These are phyloP conservation scores for Amaranthus cruentus DNA, from an alignment of 148 eudicot genomes.

Conservation along the genomic window DNA sequence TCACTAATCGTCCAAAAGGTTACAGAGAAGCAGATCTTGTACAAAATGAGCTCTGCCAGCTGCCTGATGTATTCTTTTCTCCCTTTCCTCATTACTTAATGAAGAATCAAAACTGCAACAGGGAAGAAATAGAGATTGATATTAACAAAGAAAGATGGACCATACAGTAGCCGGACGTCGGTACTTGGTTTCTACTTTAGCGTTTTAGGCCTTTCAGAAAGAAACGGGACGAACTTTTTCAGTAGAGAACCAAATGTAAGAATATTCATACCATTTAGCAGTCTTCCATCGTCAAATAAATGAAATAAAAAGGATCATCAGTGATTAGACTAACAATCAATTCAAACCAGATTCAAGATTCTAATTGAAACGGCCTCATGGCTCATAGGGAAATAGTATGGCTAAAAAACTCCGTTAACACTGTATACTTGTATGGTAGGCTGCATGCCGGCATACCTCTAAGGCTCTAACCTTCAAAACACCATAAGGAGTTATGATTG, in stretches of 20 bases:
- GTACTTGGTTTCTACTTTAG: no score
- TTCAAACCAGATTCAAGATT: background rate
- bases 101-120: conserved; percentile 71
- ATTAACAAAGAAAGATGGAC: background rate
- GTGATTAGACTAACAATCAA: background rate
- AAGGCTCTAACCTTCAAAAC: background rate
- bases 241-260: no score
- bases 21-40: conserved; percentile 73
- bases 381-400: background rate
- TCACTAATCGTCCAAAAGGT: conserved; percentile 55
- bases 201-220: no score
- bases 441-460: no score
- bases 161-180: no score
- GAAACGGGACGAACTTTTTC: no score
- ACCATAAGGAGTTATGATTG: background rate
- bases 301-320: no score
- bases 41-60: conserved; percentile 75
- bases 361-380: background rate
- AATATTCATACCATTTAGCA: no score
- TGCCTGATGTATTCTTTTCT: conserved; percentile 63
- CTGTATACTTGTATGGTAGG: no score
- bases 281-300: no score
- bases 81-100: conserved; percentile 71
- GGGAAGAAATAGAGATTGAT: background rate
- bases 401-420: background rate